phyloP scores from a whole-genome alignment of 2,329 filamentous ascomycete genomes.

The Stachybotrys chartarum region DNA sequence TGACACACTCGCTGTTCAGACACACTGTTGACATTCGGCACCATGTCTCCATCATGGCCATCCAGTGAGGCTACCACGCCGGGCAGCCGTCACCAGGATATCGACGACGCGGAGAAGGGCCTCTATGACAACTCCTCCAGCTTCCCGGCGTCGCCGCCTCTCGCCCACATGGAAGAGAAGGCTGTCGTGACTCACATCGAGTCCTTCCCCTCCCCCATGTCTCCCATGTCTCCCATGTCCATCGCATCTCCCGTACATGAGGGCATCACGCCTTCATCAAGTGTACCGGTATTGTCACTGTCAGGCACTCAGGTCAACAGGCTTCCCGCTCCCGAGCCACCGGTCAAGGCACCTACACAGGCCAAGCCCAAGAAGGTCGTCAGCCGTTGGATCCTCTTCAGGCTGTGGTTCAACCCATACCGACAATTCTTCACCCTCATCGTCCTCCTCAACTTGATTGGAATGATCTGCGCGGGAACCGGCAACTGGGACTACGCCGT shows the following conservation, averaged over 20 bases:
- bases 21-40: too few relatives aligned
- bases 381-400: conserved; percentile 24
- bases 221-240: conserved; percentile 21
- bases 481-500: conserved; percentile 27
- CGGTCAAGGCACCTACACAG: neutral
- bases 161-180: conserved; percentile 13
- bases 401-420: conserved; percentile 33
- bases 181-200: neutral
- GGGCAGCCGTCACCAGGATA: conserved; percentile 6
- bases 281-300: neutral
- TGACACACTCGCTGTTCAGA: too few relatives aligned
- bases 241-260: conserved; percentile 25
- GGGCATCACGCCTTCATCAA: neutral
- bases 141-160: conserved; percentile 14
- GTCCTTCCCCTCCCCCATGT: conserved; percentile 16
- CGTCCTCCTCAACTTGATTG: conserved; percentile 24
- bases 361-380: conserved; percentile 13
- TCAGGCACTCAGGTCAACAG: neutral
- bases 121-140: conserved; percentile 18
- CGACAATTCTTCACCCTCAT: conserved; percentile 31
- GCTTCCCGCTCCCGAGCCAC: neutral
- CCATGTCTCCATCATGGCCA: neutral
- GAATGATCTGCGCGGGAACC: conserved; percentile 24
- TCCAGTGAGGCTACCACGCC: neutral
- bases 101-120: conserved; percentile 27